These are phyloP conservation scores for Pseudohyphozyma bogoriensis DNA, from an alignment of 768 basidiomycete species.

Conservation along the genomic window DNA sequence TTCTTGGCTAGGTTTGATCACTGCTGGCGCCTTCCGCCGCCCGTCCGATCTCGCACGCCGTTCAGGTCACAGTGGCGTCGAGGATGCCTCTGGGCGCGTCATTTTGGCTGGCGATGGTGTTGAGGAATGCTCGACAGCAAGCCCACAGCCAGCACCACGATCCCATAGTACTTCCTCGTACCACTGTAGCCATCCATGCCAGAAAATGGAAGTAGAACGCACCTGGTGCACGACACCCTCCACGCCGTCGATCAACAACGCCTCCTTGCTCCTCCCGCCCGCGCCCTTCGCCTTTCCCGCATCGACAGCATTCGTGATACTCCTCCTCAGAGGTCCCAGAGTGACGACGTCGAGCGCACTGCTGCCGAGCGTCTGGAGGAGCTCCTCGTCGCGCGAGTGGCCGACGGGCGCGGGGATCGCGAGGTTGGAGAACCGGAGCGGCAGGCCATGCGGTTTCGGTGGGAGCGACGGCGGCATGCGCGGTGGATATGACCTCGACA, in stretches of 20 bases:
- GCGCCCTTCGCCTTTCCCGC: no score
- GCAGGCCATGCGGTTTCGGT: conserved; percentile 15
- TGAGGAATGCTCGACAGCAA: no score
- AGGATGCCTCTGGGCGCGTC: background rate
- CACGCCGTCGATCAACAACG: conserved; percentile 9
- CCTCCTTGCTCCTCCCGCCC: no score
- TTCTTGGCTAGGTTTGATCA: no score
- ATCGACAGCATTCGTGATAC: background rate
- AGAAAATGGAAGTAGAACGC: background rate
- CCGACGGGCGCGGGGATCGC: conserved; percentile 14
- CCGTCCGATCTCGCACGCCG: background rate
- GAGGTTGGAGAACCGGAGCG: conserved; percentile 21
- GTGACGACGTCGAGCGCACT: conserved; percentile 8
- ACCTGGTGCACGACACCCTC: conserved; percentile 29
- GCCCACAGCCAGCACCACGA: no score
- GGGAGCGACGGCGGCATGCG: background rate
- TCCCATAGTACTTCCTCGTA: background rate
- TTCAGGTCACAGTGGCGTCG: background rate
- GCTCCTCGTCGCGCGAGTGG: conserved; percentile 6
- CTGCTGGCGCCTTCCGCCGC: background rate
- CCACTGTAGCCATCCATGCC: no score
- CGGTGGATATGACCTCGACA: background rate
- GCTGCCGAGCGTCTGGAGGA: conserved; percentile 10
- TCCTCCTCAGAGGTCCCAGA: conserved; percentile 5
- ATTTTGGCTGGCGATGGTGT: no score